A percentile compares a stretch with the other conserved stretches of the same genome.
Conservation (phyloP, 148 eudicot genomes). For the Persicaria maculosa region DNA sequence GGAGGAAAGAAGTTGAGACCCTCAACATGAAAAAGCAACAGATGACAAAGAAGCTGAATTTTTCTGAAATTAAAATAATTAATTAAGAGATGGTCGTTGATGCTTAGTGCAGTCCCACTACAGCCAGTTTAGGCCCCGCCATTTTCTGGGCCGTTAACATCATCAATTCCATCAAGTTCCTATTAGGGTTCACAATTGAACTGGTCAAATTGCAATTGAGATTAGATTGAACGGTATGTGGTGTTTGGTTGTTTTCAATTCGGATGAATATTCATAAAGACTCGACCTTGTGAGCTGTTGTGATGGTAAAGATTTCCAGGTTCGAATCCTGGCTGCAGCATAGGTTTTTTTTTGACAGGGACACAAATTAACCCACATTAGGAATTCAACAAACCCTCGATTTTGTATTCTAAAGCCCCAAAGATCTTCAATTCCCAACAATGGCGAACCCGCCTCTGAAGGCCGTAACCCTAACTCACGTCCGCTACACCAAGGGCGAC, state of each 20-base stretch:
- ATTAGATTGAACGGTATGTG: too few relatives aligned
- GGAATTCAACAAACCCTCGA: neutral
- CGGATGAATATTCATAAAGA: too few relatives aligned
- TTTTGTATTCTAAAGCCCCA: slow-evolving; percentile 17
- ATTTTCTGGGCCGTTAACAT: neutral
- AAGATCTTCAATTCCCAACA: slow-evolving; percentile 14
- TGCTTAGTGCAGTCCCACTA: slow-evolving; percentile 10
- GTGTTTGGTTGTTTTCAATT: too few relatives aligned
- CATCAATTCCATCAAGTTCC: neutral
- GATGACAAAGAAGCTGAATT: neutral
- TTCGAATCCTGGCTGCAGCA: too few relatives aligned
- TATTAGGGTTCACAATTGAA: neutral
- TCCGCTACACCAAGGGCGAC: slow-evolving; percentile 74
- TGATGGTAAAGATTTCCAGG: too few relatives aligned
- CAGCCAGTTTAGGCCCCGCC: neutral
- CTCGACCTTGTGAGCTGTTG: too few relatives aligned
- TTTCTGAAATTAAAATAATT: neutral
- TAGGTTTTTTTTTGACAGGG: too few relatives aligned
- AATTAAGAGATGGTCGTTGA: neutral
- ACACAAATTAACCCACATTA: too few relatives aligned
- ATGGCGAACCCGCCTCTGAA: slow-evolving; percentile 38
- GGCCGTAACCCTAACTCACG: slow-evolving; percentile 84
- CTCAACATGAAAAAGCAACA: neutral
- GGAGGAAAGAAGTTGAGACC: neutral
- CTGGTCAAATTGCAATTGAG: neutral